Conservation (phyloP, 306 rosid genomes). For the Mimosa pudica region DNA sequence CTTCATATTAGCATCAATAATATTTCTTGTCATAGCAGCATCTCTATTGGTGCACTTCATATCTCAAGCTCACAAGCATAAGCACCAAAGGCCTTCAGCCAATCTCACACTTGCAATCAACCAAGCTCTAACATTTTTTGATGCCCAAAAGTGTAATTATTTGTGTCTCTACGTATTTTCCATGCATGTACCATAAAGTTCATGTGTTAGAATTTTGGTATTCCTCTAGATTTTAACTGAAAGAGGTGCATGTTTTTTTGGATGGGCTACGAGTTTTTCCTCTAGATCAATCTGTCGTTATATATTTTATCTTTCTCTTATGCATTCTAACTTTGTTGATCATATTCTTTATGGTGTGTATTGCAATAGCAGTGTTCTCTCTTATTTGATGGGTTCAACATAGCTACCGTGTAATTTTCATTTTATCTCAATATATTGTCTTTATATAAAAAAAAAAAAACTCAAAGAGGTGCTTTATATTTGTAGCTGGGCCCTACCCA, state of each 20-base stretch:
- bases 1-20: slow-evolving; percentile 36
- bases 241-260: background rate
- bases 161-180: background rate
- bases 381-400: too few species aligned
- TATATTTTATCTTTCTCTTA: too few species aligned
- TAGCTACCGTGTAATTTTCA: too few species aligned
- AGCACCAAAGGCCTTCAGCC: slow-evolving; percentile 44
- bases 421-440: too few species aligned
- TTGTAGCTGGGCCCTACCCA: slow-evolving; percentile 73
- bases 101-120: slow-evolving; percentile 63
- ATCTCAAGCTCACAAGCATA: slow-evolving; percentile 45
- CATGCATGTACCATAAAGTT: background rate
- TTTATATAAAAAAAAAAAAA: too few species aligned
- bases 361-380: too few species aligned
- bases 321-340: too few species aligned
- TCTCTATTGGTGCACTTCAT: slow-evolving; percentile 47
- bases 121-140: slow-evolving; percentile 74
- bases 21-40: slow-evolving; percentile 44
- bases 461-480: background rate
- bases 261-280: too few species aligned
- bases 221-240: background rate
- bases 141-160: slow-evolving; percentile 75
- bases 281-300: too few species aligned
- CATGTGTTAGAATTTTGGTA: background rate
- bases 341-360: too few species aligned